Base-by-base conservation (phyloP, 1,284 basidiomycete species). In the Naganishia albida region DNA sequence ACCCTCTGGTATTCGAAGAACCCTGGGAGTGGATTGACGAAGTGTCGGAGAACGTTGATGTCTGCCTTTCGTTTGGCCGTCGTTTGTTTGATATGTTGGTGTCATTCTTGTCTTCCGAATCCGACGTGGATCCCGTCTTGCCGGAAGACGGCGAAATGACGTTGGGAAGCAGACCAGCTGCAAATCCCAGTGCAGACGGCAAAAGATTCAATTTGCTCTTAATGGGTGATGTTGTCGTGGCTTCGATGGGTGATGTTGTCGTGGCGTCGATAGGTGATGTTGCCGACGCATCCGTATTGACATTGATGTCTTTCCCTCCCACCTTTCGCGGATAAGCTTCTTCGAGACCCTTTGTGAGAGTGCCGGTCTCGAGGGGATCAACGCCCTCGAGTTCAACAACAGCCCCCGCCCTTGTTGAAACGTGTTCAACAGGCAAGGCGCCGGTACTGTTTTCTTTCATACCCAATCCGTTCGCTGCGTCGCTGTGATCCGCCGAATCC, bases 131-230 rank as follows among this genome's bases (percentile, higher is more conserved):
- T 25, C 34, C 20, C 6, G 57, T 40, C n/a, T 46, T 60, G n/a
- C 39, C 46, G 7, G 43, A 20, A 2, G 42, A 15, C 7, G 10
- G 3, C 7, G 46, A 12, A 34, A 34, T 34, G 3, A 23, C 46
- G 18, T 40, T 25, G 23, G 57, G 57, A 16, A 60, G 48, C 57
- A 60, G 48, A n/a, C 57, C 48, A 40, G 57, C 46, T 48, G 57
- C 57, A 50, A 50, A 60, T 10, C 57, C 57, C 10, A 60, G 25
- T 15, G 57, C 57, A 12, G 57, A 60, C 6, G 57, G 57, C 25
- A 60, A 40, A 34, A 60, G 49, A 34, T 46, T 50, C 57, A 50
- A 40, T 39, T 26, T 60, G 46, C 34, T 60, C 44, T 49, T 60
- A 2, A 46, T 23, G 16, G 57, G 46, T 18, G 57, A 60, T 18